A percentile compares a stretch with the other conserved stretches of the same genome.
These are phyloP conservation scores for Acer yangbiense DNA, from an alignment of 345 rosid genomes.

Conservation along the genomic window DNA sequence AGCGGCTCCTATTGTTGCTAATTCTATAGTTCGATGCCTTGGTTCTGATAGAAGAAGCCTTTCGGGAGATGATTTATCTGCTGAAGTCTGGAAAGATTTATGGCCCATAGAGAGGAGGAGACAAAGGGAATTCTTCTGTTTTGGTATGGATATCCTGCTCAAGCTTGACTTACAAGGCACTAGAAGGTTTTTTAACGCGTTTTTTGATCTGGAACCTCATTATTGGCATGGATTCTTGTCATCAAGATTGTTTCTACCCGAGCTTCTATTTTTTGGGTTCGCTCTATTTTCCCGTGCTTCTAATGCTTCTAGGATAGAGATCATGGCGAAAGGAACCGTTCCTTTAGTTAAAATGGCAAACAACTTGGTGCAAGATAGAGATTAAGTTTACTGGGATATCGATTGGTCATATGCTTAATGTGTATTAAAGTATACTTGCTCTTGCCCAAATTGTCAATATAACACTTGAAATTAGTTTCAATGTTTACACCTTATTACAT, in stretches of 20 bases:
- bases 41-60: conserved; percentile 45
- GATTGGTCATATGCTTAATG: conserved; percentile 15
- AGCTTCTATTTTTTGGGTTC: conserved; percentile 78
- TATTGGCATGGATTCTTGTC: conserved; percentile 99
- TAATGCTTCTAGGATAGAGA: conserved; percentile 88
- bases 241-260: conserved; percentile 84
- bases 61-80: conserved; percentile 63
- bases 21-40: conserved; percentile 73
- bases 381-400: conserved; percentile 39
- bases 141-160: conserved; percentile 95
- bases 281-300: conserved; percentile 84
- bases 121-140: conserved; percentile 98
- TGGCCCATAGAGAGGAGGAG: conserved; percentile 95
- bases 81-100: conserved; percentile 86
- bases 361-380: conserved; percentile 76
- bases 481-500: neutral
- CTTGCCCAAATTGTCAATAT: neutral
- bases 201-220: conserved; percentile 78
- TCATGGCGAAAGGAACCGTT: conserved; percentile 90
- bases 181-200: conserved; percentile 88
- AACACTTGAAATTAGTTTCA: neutral
- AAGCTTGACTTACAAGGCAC: conserved; percentile 85
- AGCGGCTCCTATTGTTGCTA: conserved; percentile 90
- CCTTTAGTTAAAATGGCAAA: conserved; percentile 86
- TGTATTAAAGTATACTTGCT: conserved; percentile 1